A percentile compares a stretch with the other conserved stretches of the same genome.
Evolutionary conservation across 2,329 filamentous ascomycete species (phyloP).

Genomic region (Lecanicillium sp.): DNA sequence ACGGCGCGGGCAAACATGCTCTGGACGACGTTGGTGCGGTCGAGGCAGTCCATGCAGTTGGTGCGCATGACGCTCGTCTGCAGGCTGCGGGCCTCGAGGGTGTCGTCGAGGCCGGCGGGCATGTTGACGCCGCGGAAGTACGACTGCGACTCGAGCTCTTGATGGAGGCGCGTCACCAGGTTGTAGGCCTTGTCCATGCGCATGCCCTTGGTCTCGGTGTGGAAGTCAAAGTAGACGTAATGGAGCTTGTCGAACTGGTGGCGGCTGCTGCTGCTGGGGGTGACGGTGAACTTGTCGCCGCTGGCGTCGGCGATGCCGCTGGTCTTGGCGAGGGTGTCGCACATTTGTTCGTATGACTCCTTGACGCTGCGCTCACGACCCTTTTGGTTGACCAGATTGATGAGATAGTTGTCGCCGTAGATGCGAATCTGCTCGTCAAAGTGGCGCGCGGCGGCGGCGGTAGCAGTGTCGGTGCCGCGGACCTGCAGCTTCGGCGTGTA

Average conservation of each 20-base stretch:
- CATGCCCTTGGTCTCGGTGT: conserved; percentile 93
- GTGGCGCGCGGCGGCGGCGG: conserved; percentile 74
- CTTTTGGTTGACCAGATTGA: conserved; percentile 95
- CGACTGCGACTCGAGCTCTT: conserved; percentile 69
- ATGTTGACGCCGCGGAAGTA: conserved; percentile 93
- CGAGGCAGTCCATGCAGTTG: conserved; percentile 98
- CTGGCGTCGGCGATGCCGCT: conserved; percentile 60
- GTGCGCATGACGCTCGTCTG: conserved; percentile 92
- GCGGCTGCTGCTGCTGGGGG: conserved; percentile 57
- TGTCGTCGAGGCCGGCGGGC: conserved; percentile 62
- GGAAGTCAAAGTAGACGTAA: conserved; percentile 98
- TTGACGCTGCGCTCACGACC: conserved; percentile 87
- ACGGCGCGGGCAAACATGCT: conserved; percentile 92
- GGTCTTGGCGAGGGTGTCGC: conserved; percentile 67
- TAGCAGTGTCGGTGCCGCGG: conserved; percentile 72
- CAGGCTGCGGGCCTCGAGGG: conserved; percentile 70
- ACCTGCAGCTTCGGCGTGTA: conserved; percentile 90
- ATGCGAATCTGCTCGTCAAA: conserved; percentile 89
- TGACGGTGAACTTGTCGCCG: conserved; percentile 73
- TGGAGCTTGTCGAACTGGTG: conserved; percentile 77
- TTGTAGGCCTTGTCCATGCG: conserved; percentile 88
- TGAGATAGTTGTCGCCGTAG: conserved; percentile 94
- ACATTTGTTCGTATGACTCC: conserved; percentile 87
- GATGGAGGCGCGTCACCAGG: conserved; percentile 73
- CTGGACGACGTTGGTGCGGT: conserved; percentile 96